Base-by-base conservation (phyloP, 1,284 basidiomycete species). In the Marasmius sp. region DNA sequence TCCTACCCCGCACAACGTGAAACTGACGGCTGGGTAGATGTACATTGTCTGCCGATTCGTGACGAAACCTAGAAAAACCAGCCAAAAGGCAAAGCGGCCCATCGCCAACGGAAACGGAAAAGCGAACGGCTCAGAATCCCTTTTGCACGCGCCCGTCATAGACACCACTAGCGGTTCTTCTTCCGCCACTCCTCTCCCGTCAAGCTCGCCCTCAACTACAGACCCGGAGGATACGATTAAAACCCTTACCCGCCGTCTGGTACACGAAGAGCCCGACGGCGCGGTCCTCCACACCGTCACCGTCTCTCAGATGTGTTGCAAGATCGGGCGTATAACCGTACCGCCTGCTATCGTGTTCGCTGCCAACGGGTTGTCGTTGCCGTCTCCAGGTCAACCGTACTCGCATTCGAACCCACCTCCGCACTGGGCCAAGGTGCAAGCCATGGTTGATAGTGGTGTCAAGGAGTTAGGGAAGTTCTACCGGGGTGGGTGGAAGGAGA, bases 291-390 rank as follows among this genome's bases (percentile, higher is more conserved):
- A 93, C 72, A 91, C 89, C 66, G 71, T 93, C 62, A 81, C 83
- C 41, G 78, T 94, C 54, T 87, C 87, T 43, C 84, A 87, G 64
- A 72, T 86, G 58, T 91, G 89, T 69, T 92, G 88, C 83, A 94
- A 94, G 74, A 73, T 84, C 49, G 89, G 87, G 0, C 81, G 92
- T 1, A 85, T 93, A 63, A 93, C 91, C 11, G 81, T 93, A 57
- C 92, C 92, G 3, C 92, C 92, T 10, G 77, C 76, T 2, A 64
- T 91, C 60, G 80, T 83, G 9, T 70, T 88, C 36, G 86, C 82
- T 0, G 67, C 74, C 3, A 84, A 86, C 60, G 88, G 87, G 0
- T 82, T 86, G 68, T 76, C 77, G 36, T 72, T 65, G 14, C 75
- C 79, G 5, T 68, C 75, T 5, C 36, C 68, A 8, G 61, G 57